These are phyloP conservation scores for Aphanomyces euteiches DNA, from an alignment of 352 stramenopile species.

Conservation along the genomic window DNA sequence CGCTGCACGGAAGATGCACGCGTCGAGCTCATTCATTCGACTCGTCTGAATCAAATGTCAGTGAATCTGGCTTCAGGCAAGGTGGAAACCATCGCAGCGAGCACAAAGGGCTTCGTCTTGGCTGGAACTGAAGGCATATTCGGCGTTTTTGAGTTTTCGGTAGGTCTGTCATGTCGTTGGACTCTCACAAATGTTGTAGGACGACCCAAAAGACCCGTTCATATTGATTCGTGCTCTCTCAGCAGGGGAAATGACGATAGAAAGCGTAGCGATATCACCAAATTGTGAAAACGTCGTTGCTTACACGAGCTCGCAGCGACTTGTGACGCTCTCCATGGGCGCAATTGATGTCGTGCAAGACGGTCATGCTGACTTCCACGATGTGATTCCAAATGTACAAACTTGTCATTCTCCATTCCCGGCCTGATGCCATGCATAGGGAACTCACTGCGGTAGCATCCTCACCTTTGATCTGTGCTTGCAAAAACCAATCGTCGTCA, in stretches of 20 bases:
- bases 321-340: conserved; percentile 65
- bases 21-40: conserved; percentile 67
- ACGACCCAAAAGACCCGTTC: conserved; percentile 75
- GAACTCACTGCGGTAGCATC: conserved; percentile 55
- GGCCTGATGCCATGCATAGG: conserved; percentile 34
- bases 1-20: conserved; percentile 48
- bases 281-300: conserved; percentile 57
- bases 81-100: conserved; percentile 62
- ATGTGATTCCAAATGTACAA: conserved; percentile 52
- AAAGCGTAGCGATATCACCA: conserved; percentile 65
- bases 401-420: neutral
- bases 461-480: conserved; percentile 79
- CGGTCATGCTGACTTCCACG: conserved; percentile 54
- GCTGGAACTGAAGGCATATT: conserved; percentile 68
- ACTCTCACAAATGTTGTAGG: conserved; percentile 35
- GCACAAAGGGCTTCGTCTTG: conserved; percentile 72
- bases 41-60: conserved; percentile 19
- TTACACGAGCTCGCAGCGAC: conserved; percentile 62
- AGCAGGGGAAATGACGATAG: conserved; percentile 69
- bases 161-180: conserved; percentile 30
- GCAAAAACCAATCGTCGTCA: conserved; percentile 75
- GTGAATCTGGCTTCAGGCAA: conserved; percentile 13
- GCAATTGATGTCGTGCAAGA: conserved; percentile 74
- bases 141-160: conserved; percentile 68
- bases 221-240: conserved; percentile 64